Percentiles rank a stretch among this genome's conserved stretches.
These are phyloP conservation scores for Acanthochlamys bracteata DNA, from an alignment of 106 monocot species.

Conservation along the genomic window DNA sequence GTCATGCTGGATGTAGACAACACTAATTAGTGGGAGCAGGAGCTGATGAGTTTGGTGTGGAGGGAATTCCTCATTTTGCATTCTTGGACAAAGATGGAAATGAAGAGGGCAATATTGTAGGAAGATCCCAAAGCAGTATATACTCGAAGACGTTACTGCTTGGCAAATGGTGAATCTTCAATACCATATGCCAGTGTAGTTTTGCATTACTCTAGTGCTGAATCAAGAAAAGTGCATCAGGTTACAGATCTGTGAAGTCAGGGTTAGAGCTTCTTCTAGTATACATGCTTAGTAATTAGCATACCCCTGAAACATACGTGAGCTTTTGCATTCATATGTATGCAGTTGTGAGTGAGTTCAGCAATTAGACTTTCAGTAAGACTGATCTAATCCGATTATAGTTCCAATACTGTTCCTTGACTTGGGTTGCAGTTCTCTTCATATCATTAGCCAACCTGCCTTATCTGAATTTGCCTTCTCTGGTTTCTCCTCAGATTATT, in stretches of 20 bases:
- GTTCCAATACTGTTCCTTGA: no score
- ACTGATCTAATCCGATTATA: no score
- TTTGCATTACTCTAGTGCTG: slow-evolving; percentile 67
- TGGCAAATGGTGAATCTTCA: slow-evolving; percentile 65
- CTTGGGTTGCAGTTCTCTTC: no score
- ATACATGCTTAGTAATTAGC: not conserved
- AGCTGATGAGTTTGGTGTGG: slow-evolving; percentile 98
- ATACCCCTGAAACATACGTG: no score
- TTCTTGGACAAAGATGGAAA: slow-evolving; percentile 86
- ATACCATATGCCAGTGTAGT: slow-evolving; percentile 75
- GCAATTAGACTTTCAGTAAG: no score
- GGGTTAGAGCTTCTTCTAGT: slow-evolving; percentile 21
- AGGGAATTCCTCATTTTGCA: slow-evolving; percentile 95
- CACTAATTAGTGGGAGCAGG: slow-evolving; percentile 99
- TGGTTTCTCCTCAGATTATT: no score
- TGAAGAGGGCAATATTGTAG: slow-evolving; percentile 85
- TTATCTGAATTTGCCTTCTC: no score
- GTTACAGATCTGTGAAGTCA: slow-evolving; percentile 90
- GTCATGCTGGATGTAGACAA: slow-evolving; percentile 96
- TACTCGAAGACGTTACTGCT: slow-evolving; percentile 76
- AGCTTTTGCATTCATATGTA: no score
- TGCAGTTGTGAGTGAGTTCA: no score
- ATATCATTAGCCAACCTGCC: no score
- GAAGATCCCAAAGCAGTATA: slow-evolving; percentile 72
- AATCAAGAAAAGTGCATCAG: slow-evolving; percentile 62